These are phyloP conservation scores for Metroxylon sagu DNA, from an alignment of 176 grass and related monocot genomes.

Conservation along the genomic window DNA sequence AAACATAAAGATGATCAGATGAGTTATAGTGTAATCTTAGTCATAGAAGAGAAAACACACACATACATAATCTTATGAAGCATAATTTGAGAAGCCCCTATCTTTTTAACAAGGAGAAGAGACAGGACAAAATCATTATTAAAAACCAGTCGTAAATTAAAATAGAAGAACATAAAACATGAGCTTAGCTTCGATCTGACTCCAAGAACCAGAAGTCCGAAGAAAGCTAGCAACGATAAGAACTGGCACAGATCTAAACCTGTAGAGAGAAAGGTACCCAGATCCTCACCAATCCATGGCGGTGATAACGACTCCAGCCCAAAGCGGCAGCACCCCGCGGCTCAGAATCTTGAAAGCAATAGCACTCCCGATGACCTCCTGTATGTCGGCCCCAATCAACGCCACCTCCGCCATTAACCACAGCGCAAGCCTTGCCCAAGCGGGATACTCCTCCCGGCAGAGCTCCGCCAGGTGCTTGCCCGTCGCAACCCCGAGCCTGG, in stretches of 20 bases:
- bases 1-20: too few species aligned
- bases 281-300: constrained; percentile 73
- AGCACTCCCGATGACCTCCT: constrained; percentile 95
- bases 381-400: constrained; percentile 84
- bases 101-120: too few species aligned
- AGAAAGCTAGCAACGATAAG: not conserved
- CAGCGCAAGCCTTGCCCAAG: constrained; percentile 59
- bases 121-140: too few species aligned
- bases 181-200: not conserved
- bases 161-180: too few species aligned
- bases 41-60: too few species aligned
- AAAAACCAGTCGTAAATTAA: too few species aligned
- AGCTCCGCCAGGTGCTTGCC: constrained; percentile 87
- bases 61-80: too few species aligned
- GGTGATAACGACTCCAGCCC: constrained; percentile 90
- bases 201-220: not conserved
- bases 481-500: constrained; percentile 69
- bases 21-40: too few species aligned
- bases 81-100: too few species aligned
- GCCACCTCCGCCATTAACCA: constrained; percentile 97
- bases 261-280: not conserved
- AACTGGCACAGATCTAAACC: not conserved
- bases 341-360: constrained; percentile 97
- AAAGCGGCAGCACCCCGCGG: constrained; percentile 68
- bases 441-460: constrained; percentile 92